These are phyloP conservation scores for Papiliotrema nemorosa DNA, from an alignment of 1,284 basidiomycete genomes.

Conservation along the genomic window DNA sequence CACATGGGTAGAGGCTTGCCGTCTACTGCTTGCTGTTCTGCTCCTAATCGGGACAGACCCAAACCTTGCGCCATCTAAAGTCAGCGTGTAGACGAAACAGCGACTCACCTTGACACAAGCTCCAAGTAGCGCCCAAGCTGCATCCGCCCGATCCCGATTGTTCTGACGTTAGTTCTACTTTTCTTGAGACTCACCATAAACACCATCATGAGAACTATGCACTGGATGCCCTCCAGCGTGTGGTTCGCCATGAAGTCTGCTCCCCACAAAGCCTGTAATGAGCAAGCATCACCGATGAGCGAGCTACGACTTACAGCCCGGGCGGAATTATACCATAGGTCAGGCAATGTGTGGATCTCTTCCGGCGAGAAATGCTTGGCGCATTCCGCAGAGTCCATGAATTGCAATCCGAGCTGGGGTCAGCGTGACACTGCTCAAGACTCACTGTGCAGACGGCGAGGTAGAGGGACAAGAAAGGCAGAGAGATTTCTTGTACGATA, in stretches of 20 bases:
- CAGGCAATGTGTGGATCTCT: constrained; percentile 39
- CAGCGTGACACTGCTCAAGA: background rate
- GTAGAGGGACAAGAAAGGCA: constrained; percentile 47
- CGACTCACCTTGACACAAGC: constrained; percentile 47
- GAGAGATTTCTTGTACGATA: constrained; percentile 44
- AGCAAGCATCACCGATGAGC: constrained; percentile 2
- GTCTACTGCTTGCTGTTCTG: constrained; percentile 43
- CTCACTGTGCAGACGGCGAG: constrained; percentile 45
- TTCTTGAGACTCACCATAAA: constrained; percentile 35
- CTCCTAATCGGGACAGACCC: constrained; percentile 49
- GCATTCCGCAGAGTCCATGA: constrained; percentile 45
- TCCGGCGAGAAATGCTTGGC: constrained; percentile 40
- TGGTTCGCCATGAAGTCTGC: constrained; percentile 49
- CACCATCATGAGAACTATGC: constrained; percentile 44
- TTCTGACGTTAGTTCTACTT: constrained; percentile 24
- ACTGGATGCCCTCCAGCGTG: constrained; percentile 46
- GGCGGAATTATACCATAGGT: constrained; percentile 44
- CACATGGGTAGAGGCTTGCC: constrained; percentile 46
- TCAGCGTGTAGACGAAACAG: background rate
- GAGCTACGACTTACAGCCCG: constrained; percentile 27
- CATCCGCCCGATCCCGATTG: constrained; percentile 49
- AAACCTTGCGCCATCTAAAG: constrained; percentile 50
- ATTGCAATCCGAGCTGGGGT: constrained; percentile 44
- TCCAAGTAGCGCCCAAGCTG: constrained; percentile 49
- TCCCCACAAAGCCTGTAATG: constrained; percentile 41